Evolutionary conservation across 805 yeast species (phyloP).

Genomic region (Saturnispora kantuleensis): DNA sequence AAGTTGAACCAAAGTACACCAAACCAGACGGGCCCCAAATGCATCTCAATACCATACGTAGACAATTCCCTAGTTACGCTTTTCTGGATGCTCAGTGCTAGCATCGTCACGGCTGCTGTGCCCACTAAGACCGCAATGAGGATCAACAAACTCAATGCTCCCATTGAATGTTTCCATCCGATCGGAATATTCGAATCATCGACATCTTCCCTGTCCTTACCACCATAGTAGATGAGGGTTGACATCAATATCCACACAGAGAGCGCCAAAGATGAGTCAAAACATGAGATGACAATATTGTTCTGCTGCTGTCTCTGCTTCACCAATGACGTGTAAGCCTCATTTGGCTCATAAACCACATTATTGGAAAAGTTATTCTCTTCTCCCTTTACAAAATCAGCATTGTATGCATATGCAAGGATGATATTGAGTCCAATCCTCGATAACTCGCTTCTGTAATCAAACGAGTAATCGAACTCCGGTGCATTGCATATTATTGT

Average conservation of each 20-base stretch:
- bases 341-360: constrained; percentile 16
- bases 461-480: constrained; percentile 27
- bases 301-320: constrained; percentile 15
- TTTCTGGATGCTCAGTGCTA: constrained; percentile 19
- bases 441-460: constrained; percentile 34
- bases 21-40: constrained; percentile 29
- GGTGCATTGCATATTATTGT: constrained; percentile 15
- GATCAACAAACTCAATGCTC: constrained; percentile 17
- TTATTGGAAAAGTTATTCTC: constrained; percentile 7
- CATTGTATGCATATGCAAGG: constrained; percentile 37
- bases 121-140: not conserved
- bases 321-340: constrained; percentile 18
- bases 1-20: constrained; percentile 35
- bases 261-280: constrained; percentile 22
- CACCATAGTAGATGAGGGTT: constrained; percentile 29
- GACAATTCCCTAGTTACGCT: constrained; percentile 29
- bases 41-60: constrained; percentile 37
- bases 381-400: constrained; percentile 1
- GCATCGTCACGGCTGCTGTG: constrained; percentile 28
- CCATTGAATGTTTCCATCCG: constrained; percentile 29
- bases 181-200: constrained; percentile 28
- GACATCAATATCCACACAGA: constrained; percentile 25
- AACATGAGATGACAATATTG: constrained; percentile 24
- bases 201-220: constrained; percentile 23
- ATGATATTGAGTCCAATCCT: constrained; percentile 34